Evolutionary conservation across 2,329 filamentous ascomycete genomes (phyloP).

Genomic region (Gaeumannomyces sp.): DNA sequence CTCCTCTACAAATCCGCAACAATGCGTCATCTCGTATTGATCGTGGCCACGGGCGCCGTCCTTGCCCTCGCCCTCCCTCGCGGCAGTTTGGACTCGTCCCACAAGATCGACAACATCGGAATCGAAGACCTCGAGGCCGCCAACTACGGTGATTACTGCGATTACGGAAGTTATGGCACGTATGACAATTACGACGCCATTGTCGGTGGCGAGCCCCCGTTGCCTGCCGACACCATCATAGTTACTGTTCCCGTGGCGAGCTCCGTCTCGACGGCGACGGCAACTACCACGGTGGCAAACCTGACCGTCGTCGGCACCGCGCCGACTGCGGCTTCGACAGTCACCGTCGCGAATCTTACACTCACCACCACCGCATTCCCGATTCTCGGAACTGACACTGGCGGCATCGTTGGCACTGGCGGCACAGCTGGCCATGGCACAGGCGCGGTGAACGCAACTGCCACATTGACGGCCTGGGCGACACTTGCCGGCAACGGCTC

Average conservation of each 20-base stretch:
- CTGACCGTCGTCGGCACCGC: not conserved
- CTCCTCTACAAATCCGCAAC: not conserved
- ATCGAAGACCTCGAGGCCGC: not conserved
- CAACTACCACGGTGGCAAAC: slow-evolving; percentile 5
- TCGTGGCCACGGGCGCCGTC: not conserved
- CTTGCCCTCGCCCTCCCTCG: slow-evolving; percentile 2
- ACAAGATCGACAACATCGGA: not conserved
- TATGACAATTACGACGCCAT: slow-evolving; percentile 3
- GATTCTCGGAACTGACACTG: not conserved
- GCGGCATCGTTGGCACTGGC: not conserved
- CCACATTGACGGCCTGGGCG: not conserved
- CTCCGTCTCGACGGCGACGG: not conserved
- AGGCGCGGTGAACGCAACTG: not conserved
- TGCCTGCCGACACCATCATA: slow-evolving; percentile 2
- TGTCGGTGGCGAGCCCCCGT: not conserved
- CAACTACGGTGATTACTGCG: slow-evolving; percentile 7
- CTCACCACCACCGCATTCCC: not conserved
- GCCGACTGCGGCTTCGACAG: not conserved
- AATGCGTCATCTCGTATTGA: slow-evolving; percentile 4
- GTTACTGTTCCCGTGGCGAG: not conserved
- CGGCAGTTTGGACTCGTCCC: not conserved
- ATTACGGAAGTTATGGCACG: slow-evolving; percentile 8
- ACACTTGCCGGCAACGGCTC: not conserved
- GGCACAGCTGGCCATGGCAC: not conserved
- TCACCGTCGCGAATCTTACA: slow-evolving; percentile 8